Percentiles rank a stretch among this genome's conserved stretches.
Evolutionary conservation across 2,329 filamentous ascomycete genomes (phyloP).

Genomic region (Hypoxylon sp.): DNA sequence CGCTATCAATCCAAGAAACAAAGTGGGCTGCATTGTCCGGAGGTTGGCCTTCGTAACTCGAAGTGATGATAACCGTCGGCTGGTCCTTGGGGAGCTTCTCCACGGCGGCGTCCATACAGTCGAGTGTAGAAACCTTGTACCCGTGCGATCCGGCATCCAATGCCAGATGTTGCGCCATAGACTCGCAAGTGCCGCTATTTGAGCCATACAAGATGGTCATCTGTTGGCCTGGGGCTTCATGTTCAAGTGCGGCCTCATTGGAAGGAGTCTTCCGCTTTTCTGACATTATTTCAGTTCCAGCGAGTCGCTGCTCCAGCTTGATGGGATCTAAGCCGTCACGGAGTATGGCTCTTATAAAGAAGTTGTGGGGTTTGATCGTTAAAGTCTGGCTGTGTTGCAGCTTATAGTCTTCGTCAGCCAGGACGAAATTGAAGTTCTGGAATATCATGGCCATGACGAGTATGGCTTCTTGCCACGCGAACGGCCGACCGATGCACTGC

Average conservation of each 20-base stretch:
- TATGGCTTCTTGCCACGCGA: slow-evolving; percentile 67
- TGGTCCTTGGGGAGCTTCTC: slow-evolving; percentile 61
- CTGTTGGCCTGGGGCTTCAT: slow-evolving; percentile 55
- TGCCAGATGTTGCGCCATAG: slow-evolving; percentile 63
- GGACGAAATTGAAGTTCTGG: slow-evolving; percentile 77
- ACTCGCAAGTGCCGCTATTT: slow-evolving; percentile 70
- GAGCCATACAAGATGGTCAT: slow-evolving; percentile 68
- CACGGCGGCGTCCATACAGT: slow-evolving; percentile 63
- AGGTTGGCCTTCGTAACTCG: slow-evolving; percentile 69
- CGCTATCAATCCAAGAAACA: slow-evolving; percentile 64
- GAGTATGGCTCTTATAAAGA: slow-evolving; percentile 71
- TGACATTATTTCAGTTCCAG: slow-evolving; percentile 41
- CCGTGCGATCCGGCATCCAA: slow-evolving; percentile 62
- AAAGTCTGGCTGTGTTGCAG: slow-evolving; percentile 68
- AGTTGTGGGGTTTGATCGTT: slow-evolving; percentile 73
- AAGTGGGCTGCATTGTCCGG: slow-evolving; percentile 69
- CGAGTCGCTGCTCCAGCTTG: slow-evolving; percentile 40
- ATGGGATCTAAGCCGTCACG: slow-evolving; percentile 58
- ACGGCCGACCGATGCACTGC: slow-evolving; percentile 64
- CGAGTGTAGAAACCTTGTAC: slow-evolving; percentile 58
- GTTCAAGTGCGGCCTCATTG: slow-evolving; percentile 30
- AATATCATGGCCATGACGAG: slow-evolving; percentile 68
- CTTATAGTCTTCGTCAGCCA: slow-evolving; percentile 71
- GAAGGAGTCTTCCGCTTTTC: slow-evolving; percentile 24
- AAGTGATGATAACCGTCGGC: slow-evolving; percentile 66